A percentile compares a stretch with the other conserved stretches of the same genome.
phyloP scores from a whole-genome alignment of 1,284 basidiomycete genomes.

The Pterulicium gracile region DNA sequence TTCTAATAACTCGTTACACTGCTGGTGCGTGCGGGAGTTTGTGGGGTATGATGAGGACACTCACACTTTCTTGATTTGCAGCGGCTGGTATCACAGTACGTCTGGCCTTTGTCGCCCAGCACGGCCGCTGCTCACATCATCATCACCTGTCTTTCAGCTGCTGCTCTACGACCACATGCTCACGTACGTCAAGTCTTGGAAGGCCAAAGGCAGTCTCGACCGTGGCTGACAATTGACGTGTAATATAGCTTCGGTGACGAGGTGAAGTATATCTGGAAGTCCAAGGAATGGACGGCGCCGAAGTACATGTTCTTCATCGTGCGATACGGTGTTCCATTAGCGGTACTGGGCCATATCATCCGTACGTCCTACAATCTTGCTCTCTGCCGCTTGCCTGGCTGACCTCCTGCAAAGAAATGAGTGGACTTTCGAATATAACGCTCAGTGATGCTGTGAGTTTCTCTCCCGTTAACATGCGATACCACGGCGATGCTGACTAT shows the following conservation, averaged over 20 bases:
- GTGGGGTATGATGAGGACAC: too few species aligned
- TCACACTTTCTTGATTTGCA: too few species aligned
- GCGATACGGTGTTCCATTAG: conserved; percentile 32
- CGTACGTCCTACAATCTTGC: conserved; percentile 19
- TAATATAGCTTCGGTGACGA: conserved; percentile 26
- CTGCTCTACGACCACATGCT: conserved; percentile 39
- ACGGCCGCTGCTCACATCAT: neutral
- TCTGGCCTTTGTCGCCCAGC: neutral
- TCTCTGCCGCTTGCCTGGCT: neutral
- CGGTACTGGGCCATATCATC: conserved; percentile 24
- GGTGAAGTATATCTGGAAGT: conserved; percentile 33
- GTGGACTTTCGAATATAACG: conserved; percentile 16
- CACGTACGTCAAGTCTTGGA: conserved; percentile 17
- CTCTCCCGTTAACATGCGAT: too few species aligned
- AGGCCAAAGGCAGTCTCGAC: neutral
- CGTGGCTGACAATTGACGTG: neutral
- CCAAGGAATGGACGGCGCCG: conserved; percentile 22
- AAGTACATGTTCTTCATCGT: conserved; percentile 35
- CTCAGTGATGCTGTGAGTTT: too few species aligned
- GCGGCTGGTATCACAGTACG: neutral
- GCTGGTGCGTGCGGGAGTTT: too few species aligned
- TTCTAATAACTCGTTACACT: too few species aligned
- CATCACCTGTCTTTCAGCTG: conserved; percentile 17
- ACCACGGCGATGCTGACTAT: too few species aligned
- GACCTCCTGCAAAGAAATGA: conserved; percentile 16